Evolutionary conservation across 345 rosid genomes (phyloP), one percentile per base, ranked within the genome.

Genomic region (Linum lewisii): DNA sequence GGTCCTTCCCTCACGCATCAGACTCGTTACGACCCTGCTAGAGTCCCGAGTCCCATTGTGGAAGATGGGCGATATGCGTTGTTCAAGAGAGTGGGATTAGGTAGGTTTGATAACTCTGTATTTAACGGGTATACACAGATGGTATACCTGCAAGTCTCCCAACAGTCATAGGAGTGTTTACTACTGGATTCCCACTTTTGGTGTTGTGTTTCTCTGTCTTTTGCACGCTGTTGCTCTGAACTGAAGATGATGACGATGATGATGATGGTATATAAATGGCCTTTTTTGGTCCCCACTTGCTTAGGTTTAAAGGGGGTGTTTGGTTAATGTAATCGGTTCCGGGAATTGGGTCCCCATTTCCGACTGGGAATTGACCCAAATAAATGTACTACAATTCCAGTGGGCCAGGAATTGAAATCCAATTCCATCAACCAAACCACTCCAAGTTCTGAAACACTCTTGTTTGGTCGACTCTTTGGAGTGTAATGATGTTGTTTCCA

Each of bases 1-100:
- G 97, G 97, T 49, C 97, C 99, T 21, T 93, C 99, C n/a, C 82
- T 93, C 51, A 89, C 97, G 0, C 99, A 89, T 71, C 99, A 93
- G 62, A 81, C 87, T 9, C 80, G 97, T 2, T 93, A 87, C 54
- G 99, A 93, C 64, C 97, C 99, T 44, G 90, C 92, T 67, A 90
- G 97, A 10, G 67, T 84, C 4, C 55, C 82, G 16, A 66, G 76
- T 62, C 99, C 97, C 2, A 72, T 89, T 10, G 96, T 93, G 45
- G 96, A 88, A 78, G 99, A 93, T 75, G 97, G 97, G 21, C 86
- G 74, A 13, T 77, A 71, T 72, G 81, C 90, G 55, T 68, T 84
- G 77, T 89, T 87, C 71, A 85, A 87, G 71, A 73, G 84, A 21
- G 74, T 93, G 7, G 96, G 97, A 54, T 78, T 93, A 59, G 76